Conservation (phyloP, 2,329 filamentous ascomycete genomes). For the Cytospora leucostoma region DNA sequence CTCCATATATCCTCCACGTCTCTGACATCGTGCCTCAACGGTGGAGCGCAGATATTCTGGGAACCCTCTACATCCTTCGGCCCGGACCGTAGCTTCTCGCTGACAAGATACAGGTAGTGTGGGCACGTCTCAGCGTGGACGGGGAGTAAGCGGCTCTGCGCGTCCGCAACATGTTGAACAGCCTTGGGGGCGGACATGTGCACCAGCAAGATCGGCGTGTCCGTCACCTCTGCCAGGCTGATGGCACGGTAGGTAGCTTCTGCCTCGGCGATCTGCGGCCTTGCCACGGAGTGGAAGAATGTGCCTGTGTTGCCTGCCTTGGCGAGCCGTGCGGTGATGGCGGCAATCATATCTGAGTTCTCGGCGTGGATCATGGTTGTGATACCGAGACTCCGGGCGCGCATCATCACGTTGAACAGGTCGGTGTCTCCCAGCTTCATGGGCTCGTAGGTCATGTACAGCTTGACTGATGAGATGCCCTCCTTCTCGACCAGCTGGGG, state of each 20-base stretch:
- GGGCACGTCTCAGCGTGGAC: constrained; percentile 60
- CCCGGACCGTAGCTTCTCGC: constrained; percentile 38
- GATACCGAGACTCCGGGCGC: constrained; percentile 42
- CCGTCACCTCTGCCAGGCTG: constrained; percentile 49
- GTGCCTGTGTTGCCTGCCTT: constrained; percentile 30
- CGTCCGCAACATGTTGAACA: constrained; percentile 49
- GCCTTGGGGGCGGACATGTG: constrained; percentile 52
- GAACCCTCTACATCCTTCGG: constrained; percentile 48
- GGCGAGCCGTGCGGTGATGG: constrained; percentile 35
- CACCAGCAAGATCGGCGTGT: constrained; percentile 55
- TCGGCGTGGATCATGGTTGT: constrained; percentile 53
- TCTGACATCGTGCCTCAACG: constrained; percentile 45
- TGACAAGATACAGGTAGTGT: constrained; percentile 58
- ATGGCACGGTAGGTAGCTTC: constrained; percentile 54
- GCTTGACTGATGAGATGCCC: constrained; percentile 46
- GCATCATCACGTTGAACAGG: constrained; percentile 45
- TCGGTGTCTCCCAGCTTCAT: constrained; percentile 43
- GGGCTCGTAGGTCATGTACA: constrained; percentile 49
- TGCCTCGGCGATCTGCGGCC: constrained; percentile 48
- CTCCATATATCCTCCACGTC: constrained; percentile 55
- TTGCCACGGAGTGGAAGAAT: constrained; percentile 48
- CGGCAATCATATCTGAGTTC: constrained; percentile 49
- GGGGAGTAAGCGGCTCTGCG: constrained; percentile 52
- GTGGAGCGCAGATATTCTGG: constrained; percentile 57
- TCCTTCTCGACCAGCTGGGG: constrained; percentile 36